Percentiles rank a stretch among this genome's conserved stretches.
Conservation (phyloP, 331 rosid species). For the Quercus tomentella region DNA sequence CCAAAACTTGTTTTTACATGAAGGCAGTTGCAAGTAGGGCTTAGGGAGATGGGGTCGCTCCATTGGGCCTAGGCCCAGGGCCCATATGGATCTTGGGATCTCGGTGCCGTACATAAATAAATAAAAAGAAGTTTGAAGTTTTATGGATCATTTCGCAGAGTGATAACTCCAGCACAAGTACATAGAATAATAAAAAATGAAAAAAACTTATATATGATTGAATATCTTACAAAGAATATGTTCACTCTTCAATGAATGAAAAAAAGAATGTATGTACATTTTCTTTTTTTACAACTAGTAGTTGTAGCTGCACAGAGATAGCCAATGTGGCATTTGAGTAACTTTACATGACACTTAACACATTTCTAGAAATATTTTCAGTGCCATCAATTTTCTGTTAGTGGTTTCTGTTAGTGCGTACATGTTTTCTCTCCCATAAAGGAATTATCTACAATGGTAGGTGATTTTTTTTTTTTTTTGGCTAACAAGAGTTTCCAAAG, state of each 20-base stretch:
- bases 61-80: no score
- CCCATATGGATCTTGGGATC: no score
- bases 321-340: conserved; percentile 13
- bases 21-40: no score
- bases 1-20: no score
- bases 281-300: conserved; percentile 18
- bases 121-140: no score
- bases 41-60: no score
- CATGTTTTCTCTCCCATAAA: not conserved
- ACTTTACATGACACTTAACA: not conserved
- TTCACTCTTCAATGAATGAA: not conserved
- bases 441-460: not conserved
- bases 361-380: not conserved
- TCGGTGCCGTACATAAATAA: no score
- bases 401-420: not conserved
- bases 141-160: no score
- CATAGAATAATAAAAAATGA: not conserved
- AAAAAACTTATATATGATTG: not conserved
- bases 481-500: no score
- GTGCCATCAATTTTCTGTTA: not conserved
- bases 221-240: not conserved
- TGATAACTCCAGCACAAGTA: not conserved
- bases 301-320: conserved; percentile 16
- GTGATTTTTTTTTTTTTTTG: not conserved
- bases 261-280: conserved; percentile 18